Evolutionary conservation across 192 early-diverging fungal genomes (phyloP).

Genomic region (Phlyctochytrium arcticum): DNA sequence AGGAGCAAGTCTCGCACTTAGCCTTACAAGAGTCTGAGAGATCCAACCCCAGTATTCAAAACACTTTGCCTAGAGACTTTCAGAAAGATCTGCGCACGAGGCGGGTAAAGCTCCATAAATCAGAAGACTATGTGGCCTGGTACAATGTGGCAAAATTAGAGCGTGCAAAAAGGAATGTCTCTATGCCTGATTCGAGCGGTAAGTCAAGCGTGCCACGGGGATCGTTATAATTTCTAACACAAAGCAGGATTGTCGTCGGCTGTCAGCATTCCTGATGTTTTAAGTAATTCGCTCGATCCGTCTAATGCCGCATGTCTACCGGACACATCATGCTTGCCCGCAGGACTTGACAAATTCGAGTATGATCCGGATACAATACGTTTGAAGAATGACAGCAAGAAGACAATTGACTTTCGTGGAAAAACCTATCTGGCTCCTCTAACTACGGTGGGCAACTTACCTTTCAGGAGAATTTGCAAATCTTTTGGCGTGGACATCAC

Average conservation of each 20-base stretch:
- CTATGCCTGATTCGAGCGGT: no score
- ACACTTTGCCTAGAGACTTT: conserved; percentile 17
- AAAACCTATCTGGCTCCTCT: conserved; percentile 93
- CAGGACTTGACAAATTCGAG: conserved; percentile 27
- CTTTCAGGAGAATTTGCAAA: conserved; percentile 93
- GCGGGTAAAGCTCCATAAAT: not conserved
- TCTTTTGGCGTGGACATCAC: conserved; percentile 93
- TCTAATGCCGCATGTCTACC: no score
- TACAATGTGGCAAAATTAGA: conserved; percentile 17
- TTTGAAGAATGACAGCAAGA: conserved; percentile 54
- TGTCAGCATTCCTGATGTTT: no score
- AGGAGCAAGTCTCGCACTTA: no score
- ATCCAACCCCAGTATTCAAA: no score
- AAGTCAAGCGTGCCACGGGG: no score
- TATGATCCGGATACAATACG: conserved; percentile 36
- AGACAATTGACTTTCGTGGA: conserved; percentile 69
- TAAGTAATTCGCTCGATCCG: no score
- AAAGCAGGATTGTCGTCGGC: no score
- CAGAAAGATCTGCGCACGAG: conserved; percentile 4
- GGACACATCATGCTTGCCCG: no score
- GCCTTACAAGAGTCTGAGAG: no score
- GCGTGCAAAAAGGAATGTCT: not conserved
- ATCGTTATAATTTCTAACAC: no score
- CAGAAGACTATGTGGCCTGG: conserved; percentile 9
- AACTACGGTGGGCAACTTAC: conserved; percentile 96